Conservation (phyloP, 2,329 filamentous ascomycete species). For the Fusarium chlamydosporum region DNA sequence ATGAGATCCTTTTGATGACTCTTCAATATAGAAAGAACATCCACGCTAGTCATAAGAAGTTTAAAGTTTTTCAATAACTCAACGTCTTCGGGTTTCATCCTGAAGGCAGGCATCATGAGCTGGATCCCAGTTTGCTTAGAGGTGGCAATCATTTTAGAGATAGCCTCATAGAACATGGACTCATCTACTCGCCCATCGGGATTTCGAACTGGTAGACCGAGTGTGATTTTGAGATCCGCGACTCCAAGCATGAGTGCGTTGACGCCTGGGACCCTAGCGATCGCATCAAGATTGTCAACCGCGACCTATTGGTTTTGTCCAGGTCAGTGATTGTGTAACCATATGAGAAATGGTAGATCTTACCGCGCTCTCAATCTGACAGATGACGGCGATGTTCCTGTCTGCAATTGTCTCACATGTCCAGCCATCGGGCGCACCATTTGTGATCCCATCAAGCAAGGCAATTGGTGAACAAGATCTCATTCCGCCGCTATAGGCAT, state of each 20-base stretch:
- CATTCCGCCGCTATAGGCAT: conserved; percentile 2
- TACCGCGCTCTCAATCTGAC: conserved; percentile 11
- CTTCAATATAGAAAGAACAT: no score
- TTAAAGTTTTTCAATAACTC: no score
- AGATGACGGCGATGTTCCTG: conserved; percentile 7
- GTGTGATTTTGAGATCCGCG: neutral
- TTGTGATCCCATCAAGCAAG: conserved; percentile 9
- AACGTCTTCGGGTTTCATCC: neutral
- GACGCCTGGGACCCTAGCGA: conserved; percentile 2
- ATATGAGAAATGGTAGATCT: neutral
- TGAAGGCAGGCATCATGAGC: conserved; percentile 14
- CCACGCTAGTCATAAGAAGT: no score
- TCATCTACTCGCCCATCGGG: neutral
- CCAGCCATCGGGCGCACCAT: conserved; percentile 2
- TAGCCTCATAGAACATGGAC: conserved; percentile 1
- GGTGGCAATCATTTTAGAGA: neutral
- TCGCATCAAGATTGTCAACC: conserved; percentile 5
- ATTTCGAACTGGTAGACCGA: conserved; percentile 6
- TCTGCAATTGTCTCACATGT: conserved; percentile 3
- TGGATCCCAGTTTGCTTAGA: conserved; percentile 3
- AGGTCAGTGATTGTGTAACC: neutral
- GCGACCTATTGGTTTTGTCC: neutral
- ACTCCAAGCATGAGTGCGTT: conserved; percentile 10
- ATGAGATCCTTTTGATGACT: no score
- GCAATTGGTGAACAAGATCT: conserved; percentile 6